phyloP scores from a whole-genome alignment of 306 rosid genomes.

The Citrullus mucosospermus region DNA sequence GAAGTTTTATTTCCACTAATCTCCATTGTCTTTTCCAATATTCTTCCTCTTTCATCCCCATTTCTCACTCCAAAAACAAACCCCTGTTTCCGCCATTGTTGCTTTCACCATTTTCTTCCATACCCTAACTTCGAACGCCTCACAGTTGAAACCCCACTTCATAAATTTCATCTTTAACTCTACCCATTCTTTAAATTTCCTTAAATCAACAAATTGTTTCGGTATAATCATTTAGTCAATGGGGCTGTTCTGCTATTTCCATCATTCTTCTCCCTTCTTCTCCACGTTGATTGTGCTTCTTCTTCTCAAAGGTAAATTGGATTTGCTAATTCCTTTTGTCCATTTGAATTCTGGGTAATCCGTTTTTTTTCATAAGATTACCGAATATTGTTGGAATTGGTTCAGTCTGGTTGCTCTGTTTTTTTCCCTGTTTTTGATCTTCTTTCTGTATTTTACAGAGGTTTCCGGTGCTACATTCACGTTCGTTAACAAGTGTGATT shows the following conservation, averaged over 20 bases:
- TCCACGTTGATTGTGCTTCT: neutral
- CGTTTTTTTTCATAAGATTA: neutral
- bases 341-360: neutral
- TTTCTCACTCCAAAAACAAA: neutral
- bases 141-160: neutral
- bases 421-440: neutral
- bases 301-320: neutral
- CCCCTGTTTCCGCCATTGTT: constrained; percentile 8
- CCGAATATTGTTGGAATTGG: neutral
- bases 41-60: constrained; percentile 7
- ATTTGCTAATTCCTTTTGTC: neutral
- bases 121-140: neutral
- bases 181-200: neutral
- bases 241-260: neutral
- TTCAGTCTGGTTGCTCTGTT: constrained; percentile 5
- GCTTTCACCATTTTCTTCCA: neutral
- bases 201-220: neutral
- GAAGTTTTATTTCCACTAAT: neutral
- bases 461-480: constrained; percentile 66
- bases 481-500: constrained; percentile 61
- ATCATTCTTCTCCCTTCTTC: neutral
- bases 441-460: constrained; percentile 16
- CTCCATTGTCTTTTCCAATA: neutral
- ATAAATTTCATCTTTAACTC: neutral
- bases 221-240: neutral